Base-by-base conservation (phyloP, 2,329 filamentous ascomycete genomes). In the Cladosporium sp. region DNA sequence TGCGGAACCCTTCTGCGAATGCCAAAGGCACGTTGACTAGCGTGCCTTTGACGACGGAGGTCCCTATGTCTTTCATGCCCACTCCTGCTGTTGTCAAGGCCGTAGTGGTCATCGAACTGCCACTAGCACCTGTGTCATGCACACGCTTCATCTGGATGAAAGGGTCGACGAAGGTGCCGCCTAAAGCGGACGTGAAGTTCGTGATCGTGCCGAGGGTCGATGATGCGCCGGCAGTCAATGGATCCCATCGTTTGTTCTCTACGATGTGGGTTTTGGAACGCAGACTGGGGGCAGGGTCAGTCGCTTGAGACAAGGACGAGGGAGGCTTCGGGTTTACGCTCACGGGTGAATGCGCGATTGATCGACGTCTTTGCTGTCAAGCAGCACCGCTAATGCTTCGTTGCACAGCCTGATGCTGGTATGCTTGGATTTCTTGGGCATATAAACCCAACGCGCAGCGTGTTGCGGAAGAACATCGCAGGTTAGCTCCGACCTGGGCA, bases 161-260 rank as follows among this genome's bases (percentile, higher is more conserved):
- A 8, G 48, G 48, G 37, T 51, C 48, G 34, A 52, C 19, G 37
- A 52, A 52, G 3, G 49, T 52, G 15, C 49, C 32, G 34, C 49
- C 49, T 19, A 52, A 39, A 3, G 49, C 49, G 2, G 49, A 39
- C 2, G 49, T 52, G 35, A 52, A 52, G 49, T 52, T 39, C 4
- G 49, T 52, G 17, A 52, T 52, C 34, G 49, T 52, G 17, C 49
- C 49, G 35, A 52, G 49, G 9, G 49, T 52, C 2, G 49, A 37
- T 7, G 49, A 52, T 19, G 49, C 49, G 32, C 49, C 49, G 3
- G 49, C 49, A 9, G 49, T 52, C 17, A 52, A 22, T 7, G 49
- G 49, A 15, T 49, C 45, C 45, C 25, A 34, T 2, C 45, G 45
- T 15, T 49, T 32, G 24, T 34, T 49, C 15, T 28, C 45, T 22